phyloP scores from a whole-genome alignment of 2,329 filamentous ascomycete genomes.

The Chrysosporium keratinophilum region DNA sequence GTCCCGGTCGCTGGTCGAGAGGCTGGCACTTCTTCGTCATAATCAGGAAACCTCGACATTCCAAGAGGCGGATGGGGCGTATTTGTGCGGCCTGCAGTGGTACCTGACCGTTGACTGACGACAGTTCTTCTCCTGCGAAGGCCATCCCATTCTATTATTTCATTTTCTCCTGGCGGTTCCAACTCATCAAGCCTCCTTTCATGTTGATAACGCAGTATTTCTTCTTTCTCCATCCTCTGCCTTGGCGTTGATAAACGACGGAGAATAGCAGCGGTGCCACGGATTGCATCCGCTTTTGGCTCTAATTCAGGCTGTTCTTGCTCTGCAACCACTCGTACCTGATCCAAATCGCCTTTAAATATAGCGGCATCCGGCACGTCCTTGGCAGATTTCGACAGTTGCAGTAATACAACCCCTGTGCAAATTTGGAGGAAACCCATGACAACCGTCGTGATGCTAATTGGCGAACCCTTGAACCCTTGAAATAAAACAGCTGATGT shows the following conservation, averaged over 20 bases:
- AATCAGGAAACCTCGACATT: constrained; percentile 71
- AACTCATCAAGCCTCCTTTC: constrained; percentile 64
- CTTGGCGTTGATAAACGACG: constrained; percentile 67
- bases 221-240: constrained; percentile 67
- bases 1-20: constrained; percentile 22
- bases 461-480: constrained; percentile 78
- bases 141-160: constrained; percentile 83
- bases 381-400: constrained; percentile 96
- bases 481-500: constrained; percentile 86
- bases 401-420: constrained; percentile 78
- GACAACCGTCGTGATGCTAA: constrained; percentile 76
- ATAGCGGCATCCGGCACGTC: constrained; percentile 90
- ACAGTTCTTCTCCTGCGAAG: constrained; percentile 61
- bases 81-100: constrained; percentile 33
- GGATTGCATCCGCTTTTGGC: constrained; percentile 90
- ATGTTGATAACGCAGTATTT: constrained; percentile 65
- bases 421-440: constrained; percentile 93
- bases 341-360: constrained; percentile 84
- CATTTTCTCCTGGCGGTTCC: constrained; percentile 66
- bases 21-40: constrained; percentile 42
- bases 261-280: constrained; percentile 78
- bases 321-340: constrained; percentile 89
- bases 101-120: constrained; percentile 37
- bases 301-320: constrained; percentile 94
- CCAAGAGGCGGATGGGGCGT: constrained; percentile 66